These are phyloP conservation scores for Paraphoma chrysanthemicola DNA, from an alignment of 2,329 filamentous ascomycete genomes.

Conservation along the genomic window DNA sequence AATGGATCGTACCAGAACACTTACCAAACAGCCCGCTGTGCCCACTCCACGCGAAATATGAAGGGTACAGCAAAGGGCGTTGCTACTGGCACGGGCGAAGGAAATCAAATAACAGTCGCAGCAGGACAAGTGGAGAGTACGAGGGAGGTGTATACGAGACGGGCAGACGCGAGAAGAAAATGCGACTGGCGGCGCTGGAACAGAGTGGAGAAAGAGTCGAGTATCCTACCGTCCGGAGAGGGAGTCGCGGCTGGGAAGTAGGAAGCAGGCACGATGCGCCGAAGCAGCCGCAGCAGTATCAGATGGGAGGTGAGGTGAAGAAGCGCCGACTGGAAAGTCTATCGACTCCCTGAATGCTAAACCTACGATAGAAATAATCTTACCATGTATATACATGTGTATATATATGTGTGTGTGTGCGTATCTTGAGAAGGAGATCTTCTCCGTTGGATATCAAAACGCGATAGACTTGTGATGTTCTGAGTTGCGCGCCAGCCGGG, in stretches of 20 bases:
- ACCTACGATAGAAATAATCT: neutral
- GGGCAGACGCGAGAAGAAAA: slow-evolving; percentile 33
- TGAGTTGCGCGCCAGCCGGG: neutral
- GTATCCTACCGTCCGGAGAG: neutral
- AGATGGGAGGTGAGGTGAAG: slow-evolving; percentile 1
- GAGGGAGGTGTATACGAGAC: neutral
- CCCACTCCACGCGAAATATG: slow-evolving; percentile 50
- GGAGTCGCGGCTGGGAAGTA: slow-evolving; percentile 7
- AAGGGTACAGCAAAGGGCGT: slow-evolving; percentile 45
- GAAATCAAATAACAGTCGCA: neutral
- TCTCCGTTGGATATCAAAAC: neutral
- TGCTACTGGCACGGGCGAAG: slow-evolving; percentile 51
- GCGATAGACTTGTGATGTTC: neutral
- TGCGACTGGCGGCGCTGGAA: neutral
- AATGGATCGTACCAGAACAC: slow-evolving; percentile 54
- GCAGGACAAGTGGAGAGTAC: neutral
- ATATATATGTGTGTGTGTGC: too few species aligned
- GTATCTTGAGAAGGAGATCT: neutral
- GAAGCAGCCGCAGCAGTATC: neutral
- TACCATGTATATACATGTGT: neutral
- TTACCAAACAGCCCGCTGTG: slow-evolving; percentile 53
- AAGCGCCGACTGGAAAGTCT: slow-evolving; percentile 27
- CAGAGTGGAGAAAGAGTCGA: neutral
- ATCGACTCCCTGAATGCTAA: slow-evolving; percentile 10
- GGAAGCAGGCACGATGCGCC: slow-evolving; percentile 3